A percentile compares a stretch with the other conserved stretches of the same genome.
These are phyloP conservation scores for Lecanicillium sp. DNA, from an alignment of 2,329 filamentous ascomycete species.

Conservation along the genomic window DNA sequence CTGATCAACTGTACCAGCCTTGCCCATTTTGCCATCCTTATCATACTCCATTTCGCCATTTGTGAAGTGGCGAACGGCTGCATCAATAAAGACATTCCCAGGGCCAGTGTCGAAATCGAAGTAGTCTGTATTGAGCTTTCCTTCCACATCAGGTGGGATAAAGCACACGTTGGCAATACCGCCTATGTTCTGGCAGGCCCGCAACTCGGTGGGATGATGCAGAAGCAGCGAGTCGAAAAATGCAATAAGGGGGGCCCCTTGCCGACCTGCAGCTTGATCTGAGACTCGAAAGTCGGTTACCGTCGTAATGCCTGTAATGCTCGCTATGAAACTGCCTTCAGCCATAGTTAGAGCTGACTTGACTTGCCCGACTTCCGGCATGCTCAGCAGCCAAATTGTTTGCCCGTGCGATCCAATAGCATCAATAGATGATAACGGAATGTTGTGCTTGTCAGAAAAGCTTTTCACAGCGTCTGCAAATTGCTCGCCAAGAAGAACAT, in stretches of 20 bases:
- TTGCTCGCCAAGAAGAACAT: conserved; percentile 47
- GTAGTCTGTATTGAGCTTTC: conserved; percentile 15
- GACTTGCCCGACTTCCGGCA: conserved; percentile 38
- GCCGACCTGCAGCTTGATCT: conserved; percentile 44
- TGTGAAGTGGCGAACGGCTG: conserved; percentile 45
- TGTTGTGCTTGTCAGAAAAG: conserved; percentile 36
- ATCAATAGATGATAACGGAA: conserved; percentile 39
- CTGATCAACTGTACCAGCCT: conserved; percentile 39
- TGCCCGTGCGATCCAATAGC: conserved; percentile 50
- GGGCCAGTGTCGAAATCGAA: conserved; percentile 49
- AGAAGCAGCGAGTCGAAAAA: conserved; percentile 49
- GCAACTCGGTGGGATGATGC: conserved; percentile 46
- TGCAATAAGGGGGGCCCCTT: conserved; percentile 45
- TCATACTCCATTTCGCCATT: conserved; percentile 41
- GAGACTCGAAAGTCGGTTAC: conserved; percentile 49
- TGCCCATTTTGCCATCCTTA: conserved; percentile 40
- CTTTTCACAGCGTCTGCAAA: conserved; percentile 43
- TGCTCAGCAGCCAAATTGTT: conserved; percentile 47
- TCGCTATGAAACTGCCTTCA: conserved; percentile 46
- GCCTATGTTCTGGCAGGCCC: conserved; percentile 53
- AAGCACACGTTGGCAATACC: conserved; percentile 55
- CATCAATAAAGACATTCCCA: conserved; percentile 49
- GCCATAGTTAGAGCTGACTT: conserved; percentile 46
- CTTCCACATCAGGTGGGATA: conserved; percentile 38
- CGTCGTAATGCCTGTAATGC: conserved; percentile 47